These are phyloP conservation scores for Edaphochlamys debaryana DNA, from an alignment of 139 green algal genomes.

Conservation along the genomic window DNA sequence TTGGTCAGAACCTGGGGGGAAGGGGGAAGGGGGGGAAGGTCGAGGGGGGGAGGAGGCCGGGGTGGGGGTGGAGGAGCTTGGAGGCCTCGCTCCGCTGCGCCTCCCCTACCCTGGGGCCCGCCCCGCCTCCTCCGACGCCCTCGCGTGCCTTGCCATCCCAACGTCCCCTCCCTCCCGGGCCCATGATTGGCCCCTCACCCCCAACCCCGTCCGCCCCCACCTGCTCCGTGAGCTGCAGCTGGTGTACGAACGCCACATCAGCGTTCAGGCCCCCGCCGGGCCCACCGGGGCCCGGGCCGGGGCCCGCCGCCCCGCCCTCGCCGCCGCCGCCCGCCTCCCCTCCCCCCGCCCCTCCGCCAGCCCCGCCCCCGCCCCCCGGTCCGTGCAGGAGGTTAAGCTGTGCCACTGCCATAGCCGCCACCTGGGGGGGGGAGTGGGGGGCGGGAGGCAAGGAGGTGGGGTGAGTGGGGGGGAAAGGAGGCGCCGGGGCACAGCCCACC, in stretches of 20 bases:
- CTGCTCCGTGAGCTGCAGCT: conserved; percentile 39
- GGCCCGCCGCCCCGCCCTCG: neutral
- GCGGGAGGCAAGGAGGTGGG: no score
- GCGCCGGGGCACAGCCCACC: no score
- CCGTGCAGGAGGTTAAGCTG: conserved; percentile 1
- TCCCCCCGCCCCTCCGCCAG: neutral
- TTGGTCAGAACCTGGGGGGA: conserved; percentile 23
- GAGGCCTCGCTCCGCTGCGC: neutral
- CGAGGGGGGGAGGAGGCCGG: neutral
- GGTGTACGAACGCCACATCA: conserved; percentile 12
- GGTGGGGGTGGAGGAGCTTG: neutral
- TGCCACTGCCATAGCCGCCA: conserved; percentile 9
- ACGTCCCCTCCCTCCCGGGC: no score
- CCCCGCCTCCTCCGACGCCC: neutral
- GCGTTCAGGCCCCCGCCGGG: neutral
- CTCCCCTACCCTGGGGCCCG: neutral
- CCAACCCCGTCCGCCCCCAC: no score
- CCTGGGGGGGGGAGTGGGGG: no score
- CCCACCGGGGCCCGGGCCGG: neutral
- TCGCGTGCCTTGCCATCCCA: neutral
- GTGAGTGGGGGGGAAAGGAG: no score
- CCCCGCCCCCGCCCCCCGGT: neutral
- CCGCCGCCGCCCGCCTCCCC: neutral
- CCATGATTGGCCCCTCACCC: no score
- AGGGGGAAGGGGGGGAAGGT: neutral